Evolutionary conservation across 768 basidiomycete species (phyloP).

Genomic region (Strobilomyces dryophilus): DNA sequence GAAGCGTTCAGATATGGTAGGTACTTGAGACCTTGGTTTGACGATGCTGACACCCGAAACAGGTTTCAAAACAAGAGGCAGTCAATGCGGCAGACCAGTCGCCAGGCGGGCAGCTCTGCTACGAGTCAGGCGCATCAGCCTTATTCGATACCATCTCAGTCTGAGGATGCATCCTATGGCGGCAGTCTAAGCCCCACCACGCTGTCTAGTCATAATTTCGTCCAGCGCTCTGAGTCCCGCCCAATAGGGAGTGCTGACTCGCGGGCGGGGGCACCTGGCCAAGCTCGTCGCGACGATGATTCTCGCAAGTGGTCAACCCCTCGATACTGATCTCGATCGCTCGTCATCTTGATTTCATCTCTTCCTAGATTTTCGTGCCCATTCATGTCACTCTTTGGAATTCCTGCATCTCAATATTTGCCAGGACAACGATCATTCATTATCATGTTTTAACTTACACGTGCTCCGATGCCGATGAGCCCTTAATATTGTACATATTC

Average conservation of each 20-base stretch:
- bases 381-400: constrained; percentile 33
- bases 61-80: constrained; percentile 91
- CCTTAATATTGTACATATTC: constrained; percentile 37
- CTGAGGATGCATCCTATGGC: constrained; percentile 33
- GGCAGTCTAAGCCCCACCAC: constrained; percentile 30
- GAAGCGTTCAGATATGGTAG: constrained; percentile 87
- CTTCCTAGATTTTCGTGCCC: constrained; percentile 31
- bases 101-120: constrained; percentile 50
- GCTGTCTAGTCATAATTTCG: constrained; percentile 33
- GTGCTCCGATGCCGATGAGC: constrained; percentile 19
- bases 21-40: constrained; percentile 16
- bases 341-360: constrained; percentile 33
- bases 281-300: constrained; percentile 46
- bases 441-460: constrained; percentile 33
- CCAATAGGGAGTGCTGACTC: constrained; percentile 29
- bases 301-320: constrained; percentile 47
- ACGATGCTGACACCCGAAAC: constrained; percentile 21
- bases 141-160: constrained; percentile 40
- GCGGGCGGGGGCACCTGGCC: constrained; percentile 15
- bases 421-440: constrained; percentile 36
- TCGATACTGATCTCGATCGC: constrained; percentile 41
- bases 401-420: constrained; percentile 30
- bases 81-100: constrained; percentile 74
- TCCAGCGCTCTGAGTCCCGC: constrained; percentile 40
- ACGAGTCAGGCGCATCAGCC: constrained; percentile 45